Evolutionary conservation across 2,329 filamentous ascomycete species (phyloP), one percentile per base, ranked within the genome.

Genomic region (Colletotrichum sp.): DNA sequence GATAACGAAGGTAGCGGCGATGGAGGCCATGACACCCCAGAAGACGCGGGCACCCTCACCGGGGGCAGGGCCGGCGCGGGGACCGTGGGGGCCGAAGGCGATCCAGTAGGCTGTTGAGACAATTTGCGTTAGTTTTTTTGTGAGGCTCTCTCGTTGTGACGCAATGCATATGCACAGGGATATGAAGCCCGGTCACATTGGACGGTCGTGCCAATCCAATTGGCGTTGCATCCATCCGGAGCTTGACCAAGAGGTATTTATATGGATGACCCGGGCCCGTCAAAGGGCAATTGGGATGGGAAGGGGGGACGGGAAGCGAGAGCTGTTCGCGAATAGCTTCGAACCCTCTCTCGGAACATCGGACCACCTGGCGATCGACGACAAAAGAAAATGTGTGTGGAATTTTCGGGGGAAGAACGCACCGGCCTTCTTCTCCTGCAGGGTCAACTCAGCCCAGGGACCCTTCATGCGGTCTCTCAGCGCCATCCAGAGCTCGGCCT

Each of bases 391-490:
- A 67, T 48, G 39, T 22, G 39, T n/a, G 39, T 48, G 18, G 39
- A n/a, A 22, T 48, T n/a, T 48, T 48, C 18, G 18, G 55, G 61
- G 67, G 52, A 28, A 62, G 65, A 75, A 95, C 96, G 86, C 93
- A 98, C 97, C 96, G 82, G 97, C 97, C 91, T 98, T 98, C 95
- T 99, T 98, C 92, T 99, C 97, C 88, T 97, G 94, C 83, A 97
- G 81, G 68, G 97, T 98, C 89, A 99, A 90, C 84, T 98, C 95
- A 84, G 94, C 92, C 97, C 97, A 99, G 90, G 95, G 96, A 82
- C 92, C 93, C 94, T 98, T 98, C 97, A 99, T 99, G 84, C 97
- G 94, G 89, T 99, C 97, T 87, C 97, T 93, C 87, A 99, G 91
- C 81, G 94, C 91, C 97, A 99, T 99, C 97, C 97, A 99, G 82